Percentiles rank a stretch among this genome's conserved stretches.
Conservation (phyloP, 73 alveolate genomes). For the Tetrahymena malaccensis region DNA sequence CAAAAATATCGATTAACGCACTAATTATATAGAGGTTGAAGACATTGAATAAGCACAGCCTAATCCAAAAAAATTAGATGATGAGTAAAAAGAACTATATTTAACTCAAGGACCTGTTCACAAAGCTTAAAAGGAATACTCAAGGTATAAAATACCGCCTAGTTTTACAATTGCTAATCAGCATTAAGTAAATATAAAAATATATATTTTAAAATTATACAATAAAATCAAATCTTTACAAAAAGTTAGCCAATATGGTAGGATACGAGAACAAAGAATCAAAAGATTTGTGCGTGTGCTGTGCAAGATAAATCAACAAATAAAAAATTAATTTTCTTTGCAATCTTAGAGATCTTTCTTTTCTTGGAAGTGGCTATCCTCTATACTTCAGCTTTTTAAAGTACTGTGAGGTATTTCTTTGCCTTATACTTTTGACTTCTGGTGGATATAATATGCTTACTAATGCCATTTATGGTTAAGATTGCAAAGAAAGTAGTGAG, state of each 20-base stretch:
- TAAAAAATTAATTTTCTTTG: background rate
- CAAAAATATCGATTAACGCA: too few relatives aligned
- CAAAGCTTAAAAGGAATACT: background rate
- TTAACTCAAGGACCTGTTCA: background rate
- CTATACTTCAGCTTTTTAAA: background rate
- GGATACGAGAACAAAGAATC: background rate
- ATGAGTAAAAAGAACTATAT: background rate
- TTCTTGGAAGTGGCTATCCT: background rate
- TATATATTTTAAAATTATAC: background rate
- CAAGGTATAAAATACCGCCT: background rate
- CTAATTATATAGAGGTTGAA: background rate
- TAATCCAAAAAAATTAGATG: background rate
- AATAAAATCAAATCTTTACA: background rate
- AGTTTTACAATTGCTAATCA: background rate
- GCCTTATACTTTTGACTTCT: background rate
- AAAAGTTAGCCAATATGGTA: background rate
- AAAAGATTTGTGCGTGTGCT: background rate
- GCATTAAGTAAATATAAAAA: background rate
- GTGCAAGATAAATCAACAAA: background rate
- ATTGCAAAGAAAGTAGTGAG: background rate
- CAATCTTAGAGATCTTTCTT: background rate
- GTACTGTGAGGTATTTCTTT: background rate
- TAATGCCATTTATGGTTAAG: background rate
- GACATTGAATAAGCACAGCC: background rate
- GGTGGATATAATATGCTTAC: background rate